phyloP scores from a whole-genome alignment of 129 eudicot genomes.

The Tagetes erecta region DNA sequence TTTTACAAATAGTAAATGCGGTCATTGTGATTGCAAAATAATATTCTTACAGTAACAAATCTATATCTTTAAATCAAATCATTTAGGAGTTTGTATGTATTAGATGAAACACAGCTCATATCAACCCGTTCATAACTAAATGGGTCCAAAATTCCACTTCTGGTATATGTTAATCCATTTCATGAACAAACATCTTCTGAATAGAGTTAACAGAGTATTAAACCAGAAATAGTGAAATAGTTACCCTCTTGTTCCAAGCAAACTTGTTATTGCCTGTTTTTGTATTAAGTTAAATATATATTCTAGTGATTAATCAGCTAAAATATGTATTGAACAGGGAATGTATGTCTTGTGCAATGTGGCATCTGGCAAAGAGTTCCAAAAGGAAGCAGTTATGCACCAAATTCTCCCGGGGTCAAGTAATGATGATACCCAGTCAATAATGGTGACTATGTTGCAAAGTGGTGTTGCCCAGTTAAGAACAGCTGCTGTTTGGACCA shows the following conservation, averaged over 20 bases:
- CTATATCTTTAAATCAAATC: background rate
- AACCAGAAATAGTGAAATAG: background rate
- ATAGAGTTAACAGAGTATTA: background rate
- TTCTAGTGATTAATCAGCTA: slow-evolving; percentile 2
- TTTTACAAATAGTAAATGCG: background rate
- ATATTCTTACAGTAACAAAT: background rate
- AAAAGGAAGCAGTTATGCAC: slow-evolving; percentile 83
- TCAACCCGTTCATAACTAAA: background rate
- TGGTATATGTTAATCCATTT: background rate
- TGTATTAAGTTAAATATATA: background rate
- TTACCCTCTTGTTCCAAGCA: background rate
- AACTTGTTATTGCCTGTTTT: background rate
- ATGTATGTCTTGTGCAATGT: slow-evolving; percentile 80
- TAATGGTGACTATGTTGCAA: slow-evolving; percentile 60
- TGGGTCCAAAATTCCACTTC: background rate
- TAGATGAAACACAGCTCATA: background rate
- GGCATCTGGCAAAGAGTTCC: slow-evolving; percentile 88
- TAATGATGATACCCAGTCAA: slow-evolving; percentile 36
- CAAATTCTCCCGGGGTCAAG: slow-evolving; percentile 53
- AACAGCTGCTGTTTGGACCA: slow-evolving; percentile 79
- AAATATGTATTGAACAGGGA: slow-evolving; percentile 45
- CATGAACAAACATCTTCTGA: background rate
- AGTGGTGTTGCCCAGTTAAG: slow-evolving; percentile 69
- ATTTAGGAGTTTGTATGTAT: background rate
- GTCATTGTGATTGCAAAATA: background rate